Conservation (phyloP, 805 yeast genomes). For the Suhomyces sp. region DNA sequence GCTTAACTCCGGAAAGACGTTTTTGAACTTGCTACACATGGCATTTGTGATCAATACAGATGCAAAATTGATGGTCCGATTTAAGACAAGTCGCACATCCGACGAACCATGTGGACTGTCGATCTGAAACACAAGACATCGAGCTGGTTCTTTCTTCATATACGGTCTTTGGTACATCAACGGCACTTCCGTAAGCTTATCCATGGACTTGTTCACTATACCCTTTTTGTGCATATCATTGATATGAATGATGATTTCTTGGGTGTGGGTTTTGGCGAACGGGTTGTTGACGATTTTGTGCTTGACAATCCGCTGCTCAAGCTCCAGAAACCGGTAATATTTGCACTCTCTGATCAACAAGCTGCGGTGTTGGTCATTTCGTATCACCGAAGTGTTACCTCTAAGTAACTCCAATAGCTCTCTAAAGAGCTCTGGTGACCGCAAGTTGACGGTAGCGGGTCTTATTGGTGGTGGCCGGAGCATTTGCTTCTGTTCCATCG, state of each 20-base stretch:
- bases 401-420: slow-evolving; percentile 54
- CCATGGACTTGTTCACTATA: slow-evolving; percentile 17
- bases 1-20: slow-evolving; percentile 21
- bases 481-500: slow-evolving; percentile 41
- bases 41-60: slow-evolving; percentile 25
- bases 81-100: slow-evolving; percentile 32
- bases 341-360: slow-evolving; percentile 65
- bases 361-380: slow-evolving; percentile 53
- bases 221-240: slow-evolving; percentile 46
- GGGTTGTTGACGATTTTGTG: slow-evolving; percentile 53
- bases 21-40: slow-evolving; percentile 20
- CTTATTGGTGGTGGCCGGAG: slow-evolving; percentile 78
- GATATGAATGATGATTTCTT: slow-evolving; percentile 57
- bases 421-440: slow-evolving; percentile 53
- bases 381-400: slow-evolving; percentile 51
- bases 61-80: slow-evolving; percentile 22
- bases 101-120: slow-evolving; percentile 18
- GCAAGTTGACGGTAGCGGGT: slow-evolving; percentile 49
- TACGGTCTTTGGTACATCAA: slow-evolving; percentile 33
- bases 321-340: slow-evolving; percentile 70
- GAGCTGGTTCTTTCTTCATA: slow-evolving; percentile 28
- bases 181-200: slow-evolving; percentile 19
- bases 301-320: slow-evolving; percentile 68
- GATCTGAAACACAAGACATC: slow-evolving; percentile 33
- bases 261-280: slow-evolving; percentile 29